Evolutionary conservation across 345 rosid species (phyloP).

Genomic region (Ceriops zippeliana): DNA sequence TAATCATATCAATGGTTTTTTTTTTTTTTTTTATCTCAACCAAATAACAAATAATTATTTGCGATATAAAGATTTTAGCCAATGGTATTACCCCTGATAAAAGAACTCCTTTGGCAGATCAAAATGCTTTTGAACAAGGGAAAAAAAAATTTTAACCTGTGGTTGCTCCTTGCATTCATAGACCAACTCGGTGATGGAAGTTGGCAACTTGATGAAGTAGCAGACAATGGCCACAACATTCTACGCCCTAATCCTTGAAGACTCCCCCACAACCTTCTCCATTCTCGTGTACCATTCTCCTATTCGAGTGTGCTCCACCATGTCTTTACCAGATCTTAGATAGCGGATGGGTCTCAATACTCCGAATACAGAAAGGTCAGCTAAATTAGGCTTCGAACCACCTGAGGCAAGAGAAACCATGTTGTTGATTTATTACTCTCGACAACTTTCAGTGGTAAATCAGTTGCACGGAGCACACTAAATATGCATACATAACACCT

Average conservation of each 20-base stretch:
- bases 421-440: background rate
- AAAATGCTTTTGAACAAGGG: no score
- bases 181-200: background rate
- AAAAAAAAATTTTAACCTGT: background rate
- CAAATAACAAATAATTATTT: no score
- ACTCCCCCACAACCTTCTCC: slow-evolving; percentile 63
- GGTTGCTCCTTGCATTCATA: background rate
- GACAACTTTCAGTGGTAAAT: background rate
- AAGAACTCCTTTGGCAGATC: no score
- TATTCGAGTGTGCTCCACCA: slow-evolving; percentile 82
- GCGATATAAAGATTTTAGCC: no score
- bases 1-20: no score
- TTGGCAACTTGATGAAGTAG: background rate
- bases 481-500: background rate
- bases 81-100: no score
- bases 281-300: slow-evolving; percentile 81
- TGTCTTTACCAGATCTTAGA: slow-evolving; percentile 75
- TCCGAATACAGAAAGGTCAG: slow-evolving; percentile 89
- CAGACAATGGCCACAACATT: background rate
- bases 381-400: slow-evolving; percentile 78
- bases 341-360: slow-evolving; percentile 88
- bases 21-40: no score
- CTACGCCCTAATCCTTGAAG: slow-evolving; percentile 46
- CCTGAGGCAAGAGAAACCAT: slow-evolving; percentile 36
- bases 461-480: background rate